Conservation (phyloP, 495 filamentous ascomycete species). For the Hypoxylon trugodes region DNA sequence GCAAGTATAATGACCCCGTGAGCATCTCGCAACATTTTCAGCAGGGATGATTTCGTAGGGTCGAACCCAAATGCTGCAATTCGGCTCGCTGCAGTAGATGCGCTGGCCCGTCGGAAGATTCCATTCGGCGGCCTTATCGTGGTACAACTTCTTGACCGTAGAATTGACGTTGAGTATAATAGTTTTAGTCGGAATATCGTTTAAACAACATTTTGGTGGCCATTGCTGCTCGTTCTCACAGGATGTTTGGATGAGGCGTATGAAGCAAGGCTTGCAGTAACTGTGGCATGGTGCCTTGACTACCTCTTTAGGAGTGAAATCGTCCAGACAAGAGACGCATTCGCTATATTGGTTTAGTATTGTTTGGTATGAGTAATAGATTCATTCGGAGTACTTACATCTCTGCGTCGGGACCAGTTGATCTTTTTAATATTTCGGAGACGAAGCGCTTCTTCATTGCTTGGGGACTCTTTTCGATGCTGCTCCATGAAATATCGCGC, state of each 20-base stretch:
- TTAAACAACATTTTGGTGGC: constrained; percentile 58
- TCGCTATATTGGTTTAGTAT: constrained; percentile 35
- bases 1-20: constrained; percentile 49
- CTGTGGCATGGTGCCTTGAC: constrained; percentile 50
- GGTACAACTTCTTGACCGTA: constrained; percentile 37
- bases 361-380: not conserved
- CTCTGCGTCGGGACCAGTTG: constrained; percentile 21
- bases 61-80: constrained; percentile 43
- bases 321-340: constrained; percentile 55
- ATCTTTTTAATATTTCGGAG: constrained; percentile 26
- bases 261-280: constrained; percentile 54
- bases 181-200: constrained; percentile 44
- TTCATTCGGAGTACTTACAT: constrained; percentile 33
- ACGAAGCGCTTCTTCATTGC: constrained; percentile 25
- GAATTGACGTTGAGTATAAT: constrained; percentile 40
- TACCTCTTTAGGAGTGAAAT: constrained; percentile 42
- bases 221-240: constrained; percentile 52
- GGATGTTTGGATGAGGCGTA: constrained; percentile 46
- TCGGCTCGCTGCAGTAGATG: constrained; percentile 48
- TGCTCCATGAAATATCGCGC: constrained; percentile 13
- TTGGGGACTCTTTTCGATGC: constrained; percentile 11
- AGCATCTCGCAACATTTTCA: constrained; percentile 42
- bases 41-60: constrained; percentile 36
- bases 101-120: constrained; percentile 45
- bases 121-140: constrained; percentile 47